Conservation (phyloP, 2,329 filamentous ascomycete genomes). For the Epichloe gansuensis region DNA sequence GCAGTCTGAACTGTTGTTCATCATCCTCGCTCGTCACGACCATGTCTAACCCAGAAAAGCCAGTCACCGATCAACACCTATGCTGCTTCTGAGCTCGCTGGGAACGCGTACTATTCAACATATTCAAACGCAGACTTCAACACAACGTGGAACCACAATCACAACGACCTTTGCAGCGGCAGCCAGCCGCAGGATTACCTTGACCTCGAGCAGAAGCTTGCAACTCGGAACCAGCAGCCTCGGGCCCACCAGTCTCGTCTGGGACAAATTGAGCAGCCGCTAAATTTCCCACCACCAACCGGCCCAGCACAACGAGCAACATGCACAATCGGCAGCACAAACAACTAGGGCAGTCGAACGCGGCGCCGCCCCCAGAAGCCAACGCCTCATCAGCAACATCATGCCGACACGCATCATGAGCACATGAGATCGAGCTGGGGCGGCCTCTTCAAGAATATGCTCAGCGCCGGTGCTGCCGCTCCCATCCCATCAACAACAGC, state of each 20-base stretch:
- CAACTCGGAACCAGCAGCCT: neutral
- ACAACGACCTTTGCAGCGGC: neutral
- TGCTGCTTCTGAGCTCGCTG: constrained; percentile 2
- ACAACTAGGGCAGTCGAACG: neutral
- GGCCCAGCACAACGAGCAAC: constrained; percentile 9
- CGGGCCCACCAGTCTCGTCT: neutral
- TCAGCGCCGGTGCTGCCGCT: constrained; percentile 39
- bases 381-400: neutral
- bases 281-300: constrained; percentile 12
- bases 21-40: no score
- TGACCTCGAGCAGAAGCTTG: no score
- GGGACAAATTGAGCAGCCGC: neutral
- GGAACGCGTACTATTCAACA: constrained; percentile 9
- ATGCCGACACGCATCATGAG: neutral
- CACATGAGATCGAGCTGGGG: constrained; percentile 14
- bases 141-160: neutral
- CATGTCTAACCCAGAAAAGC: constrained; percentile 4
- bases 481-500: constrained; percentile 76
- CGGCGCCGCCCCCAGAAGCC: neutral
- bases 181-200: neutral
- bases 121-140: neutral
- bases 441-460: constrained; percentile 16
- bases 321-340: neutral
- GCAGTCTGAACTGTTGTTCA: no score
- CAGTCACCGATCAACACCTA: neutral